These are phyloP conservation scores for Ophiostoma sp. DNA, from an alignment of 2,329 filamentous ascomycete species.

Conservation along the genomic window DNA sequence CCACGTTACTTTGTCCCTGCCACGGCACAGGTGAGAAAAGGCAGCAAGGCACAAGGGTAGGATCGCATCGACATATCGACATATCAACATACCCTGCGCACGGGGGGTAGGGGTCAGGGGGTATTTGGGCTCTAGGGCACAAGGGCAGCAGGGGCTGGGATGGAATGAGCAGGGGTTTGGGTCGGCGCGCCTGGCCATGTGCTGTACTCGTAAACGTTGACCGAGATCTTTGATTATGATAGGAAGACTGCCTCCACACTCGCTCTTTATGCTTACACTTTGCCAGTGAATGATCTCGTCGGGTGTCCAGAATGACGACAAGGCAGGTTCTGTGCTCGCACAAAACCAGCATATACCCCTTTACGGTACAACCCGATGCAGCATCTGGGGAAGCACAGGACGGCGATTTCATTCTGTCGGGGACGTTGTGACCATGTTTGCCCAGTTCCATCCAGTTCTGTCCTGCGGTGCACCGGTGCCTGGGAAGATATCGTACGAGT, in stretches of 20 bases:
- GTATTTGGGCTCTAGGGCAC: too few species aligned
- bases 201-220: not conserved
- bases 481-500: too few species aligned
- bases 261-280: too few species aligned
- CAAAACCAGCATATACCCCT: not conserved
- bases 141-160: not conserved
- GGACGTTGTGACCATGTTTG: slow-evolving; percentile 1
- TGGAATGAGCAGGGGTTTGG: not conserved
- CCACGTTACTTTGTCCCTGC: slow-evolving; percentile 4
- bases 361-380: not conserved
- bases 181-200: not conserved
- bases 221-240: not conserved
- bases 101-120: too few species aligned
- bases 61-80: too few species aligned
- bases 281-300: too few species aligned
- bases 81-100: too few species aligned
- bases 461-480: too few species aligned
- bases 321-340: too few species aligned
- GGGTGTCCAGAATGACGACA: too few species aligned
- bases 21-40: too few species aligned
- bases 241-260: not conserved
- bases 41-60: too few species aligned
- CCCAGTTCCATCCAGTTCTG: not conserved
- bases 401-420: slow-evolving; percentile 13
- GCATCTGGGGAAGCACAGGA: slow-evolving; percentile 11